Base-by-base conservation (phyloP, 2,329 filamentous ascomycete genomes). In the Cladosporium sp. region DNA sequence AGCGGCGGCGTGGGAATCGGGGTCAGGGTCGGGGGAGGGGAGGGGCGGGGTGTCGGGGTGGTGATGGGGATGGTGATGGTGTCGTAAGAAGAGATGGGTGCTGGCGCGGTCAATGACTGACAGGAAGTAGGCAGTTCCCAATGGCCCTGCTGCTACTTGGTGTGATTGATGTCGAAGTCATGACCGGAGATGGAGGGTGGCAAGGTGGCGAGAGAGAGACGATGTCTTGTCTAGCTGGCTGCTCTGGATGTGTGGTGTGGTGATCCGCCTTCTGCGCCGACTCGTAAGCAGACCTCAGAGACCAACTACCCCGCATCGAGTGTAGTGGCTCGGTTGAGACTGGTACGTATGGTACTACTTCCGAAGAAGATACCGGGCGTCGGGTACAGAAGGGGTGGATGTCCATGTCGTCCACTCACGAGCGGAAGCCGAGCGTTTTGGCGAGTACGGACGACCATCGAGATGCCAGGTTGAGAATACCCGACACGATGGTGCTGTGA, bases 221-320 rank as follows among this genome's bases (percentile, higher is more conserved):
- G 30, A 15, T 51, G 34, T 36, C 34, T 55, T 45, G 51, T 43
- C 51, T 36, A 38, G 51, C 8, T 43, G 38, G 38, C 38, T 7
- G 28, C 20, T 19, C 39, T 51, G 19, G 30, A 25, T 42, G 28
- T 20, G 38, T 43, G 38, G 25, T 36, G 51, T 42, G 39, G 28
- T 55, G 51, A 43, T 34, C 39, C 38, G 51, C 42, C 38, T 55
- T 43, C 42, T 30, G 54, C 19, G 11, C 42, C 54, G 30, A 56
- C 42, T 56, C 54, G 54, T 39, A 49, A 56, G 42, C 54, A 38
- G 19, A 28, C 54, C 30, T 37, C 54, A 30, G 34, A 56, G 54
- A 47, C 54, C 54, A 38, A 56, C 19, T 28, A 34, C 54, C 54
- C 28, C 54, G 54, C 54, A 56, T 39, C 42, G 42, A 56, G 54